phyloP scores from a whole-genome alignment of 352 stramenopile species.

The Phytophthora megakarya region DNA sequence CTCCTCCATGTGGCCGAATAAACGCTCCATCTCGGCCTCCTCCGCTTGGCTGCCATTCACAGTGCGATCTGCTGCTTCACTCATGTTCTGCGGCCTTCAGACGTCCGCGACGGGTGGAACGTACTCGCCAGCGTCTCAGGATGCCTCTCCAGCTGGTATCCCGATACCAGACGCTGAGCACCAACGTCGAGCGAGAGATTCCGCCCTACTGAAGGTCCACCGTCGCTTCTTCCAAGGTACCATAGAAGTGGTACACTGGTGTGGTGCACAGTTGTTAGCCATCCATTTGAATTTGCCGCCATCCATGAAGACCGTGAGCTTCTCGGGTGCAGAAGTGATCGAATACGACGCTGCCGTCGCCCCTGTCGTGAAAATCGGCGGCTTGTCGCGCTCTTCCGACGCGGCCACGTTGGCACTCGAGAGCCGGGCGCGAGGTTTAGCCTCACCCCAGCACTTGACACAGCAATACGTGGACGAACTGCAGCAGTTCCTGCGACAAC shows the following conservation, averaged over 20 bases:
- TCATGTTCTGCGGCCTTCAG: conserved; percentile 30
- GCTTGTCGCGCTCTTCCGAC: neutral
- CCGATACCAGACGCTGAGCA: neutral
- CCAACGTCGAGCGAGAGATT: conserved; percentile 5
- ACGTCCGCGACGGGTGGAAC: neutral
- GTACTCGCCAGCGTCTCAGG: conserved; percentile 2
- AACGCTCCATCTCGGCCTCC: conserved; percentile 57
- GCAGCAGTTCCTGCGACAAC: conserved; percentile 27
- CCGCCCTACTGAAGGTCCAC: conserved; percentile 18
- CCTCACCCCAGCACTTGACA: conserved; percentile 13
- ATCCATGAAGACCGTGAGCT: conserved; percentile 37
- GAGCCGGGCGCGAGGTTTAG: conserved; percentile 46
- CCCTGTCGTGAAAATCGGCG: conserved; percentile 42
- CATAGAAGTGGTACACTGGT: too few species aligned
- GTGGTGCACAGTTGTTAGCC: too few species aligned
- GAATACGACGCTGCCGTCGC: conserved; percentile 57
- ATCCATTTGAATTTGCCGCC: too few species aligned
- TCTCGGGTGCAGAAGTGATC: conserved; percentile 61
- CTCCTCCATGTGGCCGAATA: conserved; percentile 60
- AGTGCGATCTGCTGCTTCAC: conserved; percentile 6
- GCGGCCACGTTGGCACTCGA: conserved; percentile 37
- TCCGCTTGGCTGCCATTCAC: conserved; percentile 32
- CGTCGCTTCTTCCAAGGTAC: conserved; percentile 27
- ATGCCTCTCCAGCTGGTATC: neutral
- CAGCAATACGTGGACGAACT: conserved; percentile 46